Evolutionary conservation across 208 protist species (phyloP).

Genomic region (Wallacemonas sp.): DNA sequence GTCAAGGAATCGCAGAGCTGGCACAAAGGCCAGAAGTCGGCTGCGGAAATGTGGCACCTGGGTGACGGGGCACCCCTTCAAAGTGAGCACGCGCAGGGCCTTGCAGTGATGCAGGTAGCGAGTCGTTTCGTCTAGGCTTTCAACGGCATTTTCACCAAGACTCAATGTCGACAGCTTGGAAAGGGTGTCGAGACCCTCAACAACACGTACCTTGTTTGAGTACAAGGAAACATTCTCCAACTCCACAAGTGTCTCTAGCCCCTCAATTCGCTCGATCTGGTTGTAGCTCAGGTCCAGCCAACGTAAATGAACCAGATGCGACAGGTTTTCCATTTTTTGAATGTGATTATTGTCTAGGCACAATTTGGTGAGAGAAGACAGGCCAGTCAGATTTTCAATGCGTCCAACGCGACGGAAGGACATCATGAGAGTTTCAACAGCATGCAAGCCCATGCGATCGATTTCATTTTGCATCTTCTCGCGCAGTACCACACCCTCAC

Average conservation of each 20-base stretch:
- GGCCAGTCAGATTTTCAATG: constrained; percentile 91
- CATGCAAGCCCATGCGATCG: constrained; percentile 51
- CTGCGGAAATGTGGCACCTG: constrained; percentile 59
- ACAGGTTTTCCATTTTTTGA: constrained; percentile 88
- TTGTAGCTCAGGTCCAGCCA: constrained; percentile 95
- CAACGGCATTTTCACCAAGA: constrained; percentile 92
- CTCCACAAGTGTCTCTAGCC: constrained; percentile 77
- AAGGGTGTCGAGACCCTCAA: constrained; percentile 75
- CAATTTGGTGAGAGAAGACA: constrained; percentile 89
- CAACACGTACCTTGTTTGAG: constrained; percentile 76
- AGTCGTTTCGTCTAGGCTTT: constrained; percentile 80
- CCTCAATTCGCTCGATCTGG: constrained; percentile 90
- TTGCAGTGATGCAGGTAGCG: constrained; percentile 78
- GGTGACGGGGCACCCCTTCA: constrained; percentile 69
- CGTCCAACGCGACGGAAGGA: constrained; percentile 70
- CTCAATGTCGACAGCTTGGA: constrained; percentile 85
- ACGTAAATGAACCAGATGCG: constrained; percentile 75
- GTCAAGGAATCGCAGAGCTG: constrained; percentile 70
- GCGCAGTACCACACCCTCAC: constrained; percentile 56
- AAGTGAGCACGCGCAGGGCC: constrained; percentile 82
- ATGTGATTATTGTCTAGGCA: constrained; percentile 96
- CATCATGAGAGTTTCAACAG: constrained; percentile 66
- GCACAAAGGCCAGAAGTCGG: constrained; percentile 75
- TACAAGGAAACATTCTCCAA: constrained; percentile 91
- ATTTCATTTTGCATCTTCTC: constrained; percentile 52